phyloP scores from a whole-genome alignment of 2,329 filamentous ascomycete genomes.

The Colletotrichum sp. region DNA sequence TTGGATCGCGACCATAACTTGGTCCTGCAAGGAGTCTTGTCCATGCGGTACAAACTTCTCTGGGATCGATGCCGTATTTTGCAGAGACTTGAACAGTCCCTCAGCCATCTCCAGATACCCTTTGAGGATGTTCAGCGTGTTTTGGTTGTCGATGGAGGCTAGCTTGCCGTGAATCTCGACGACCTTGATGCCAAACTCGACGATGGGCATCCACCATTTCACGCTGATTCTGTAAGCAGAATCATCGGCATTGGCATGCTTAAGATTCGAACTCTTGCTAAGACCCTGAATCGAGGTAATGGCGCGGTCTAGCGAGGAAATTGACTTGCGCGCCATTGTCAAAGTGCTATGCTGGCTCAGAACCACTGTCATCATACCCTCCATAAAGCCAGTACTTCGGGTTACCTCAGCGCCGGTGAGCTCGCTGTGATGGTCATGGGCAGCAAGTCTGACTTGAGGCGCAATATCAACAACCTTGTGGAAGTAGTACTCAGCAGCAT shows the following conservation, averaged over 20 bases:
- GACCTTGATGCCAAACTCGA: conserved; percentile 65
- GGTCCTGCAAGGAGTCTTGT: conserved; percentile 31
- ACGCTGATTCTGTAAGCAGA: conserved; percentile 32
- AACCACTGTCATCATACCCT: conserved; percentile 76
- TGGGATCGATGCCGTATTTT: conserved; percentile 54
- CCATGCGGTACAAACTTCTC: conserved; percentile 55
- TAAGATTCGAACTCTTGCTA: conserved; percentile 1
- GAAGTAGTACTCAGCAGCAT: conserved; percentile 72
- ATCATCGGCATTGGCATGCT: conserved; percentile 7
- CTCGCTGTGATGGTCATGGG: conserved; percentile 81
- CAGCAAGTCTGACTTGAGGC: conserved; percentile 67
- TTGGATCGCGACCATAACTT: not conserved
- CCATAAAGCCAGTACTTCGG: conserved; percentile 82
- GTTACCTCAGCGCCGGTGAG: conserved; percentile 80
- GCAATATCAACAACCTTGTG: conserved; percentile 79
- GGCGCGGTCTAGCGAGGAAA: conserved; percentile 29
- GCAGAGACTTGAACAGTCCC: conserved; percentile 43
- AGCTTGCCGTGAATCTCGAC: conserved; percentile 71
- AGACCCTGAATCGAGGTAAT: conserved; percentile 20
- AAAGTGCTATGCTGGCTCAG: conserved; percentile 63
- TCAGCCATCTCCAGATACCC: conserved; percentile 54
- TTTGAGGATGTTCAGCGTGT: conserved; percentile 49
- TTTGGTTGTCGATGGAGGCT: conserved; percentile 53
- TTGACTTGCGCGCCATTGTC: conserved; percentile 38
- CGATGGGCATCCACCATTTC: conserved; percentile 72